phyloP scores from a whole-genome alignment of 2,329 filamentous ascomycete species.

The Stagonosporopsis tanaceti region DNA sequence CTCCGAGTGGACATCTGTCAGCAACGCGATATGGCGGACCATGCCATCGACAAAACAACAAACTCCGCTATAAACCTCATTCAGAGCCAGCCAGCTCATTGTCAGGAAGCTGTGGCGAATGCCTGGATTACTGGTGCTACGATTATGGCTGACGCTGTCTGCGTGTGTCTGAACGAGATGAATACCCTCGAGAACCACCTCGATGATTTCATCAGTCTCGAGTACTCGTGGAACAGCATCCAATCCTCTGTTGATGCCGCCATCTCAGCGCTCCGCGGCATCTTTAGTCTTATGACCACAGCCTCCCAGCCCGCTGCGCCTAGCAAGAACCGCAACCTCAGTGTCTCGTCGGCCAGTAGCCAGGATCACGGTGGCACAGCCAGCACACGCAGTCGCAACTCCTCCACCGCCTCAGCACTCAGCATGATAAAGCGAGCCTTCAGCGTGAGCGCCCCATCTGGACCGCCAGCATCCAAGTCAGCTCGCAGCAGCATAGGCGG shows the following conservation, averaged over 20 bases:
- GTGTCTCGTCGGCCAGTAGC: slow-evolving; percentile 38
- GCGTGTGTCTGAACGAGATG: slow-evolving; percentile 53
- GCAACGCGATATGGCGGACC: slow-evolving; percentile 56
- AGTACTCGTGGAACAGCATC: slow-evolving; percentile 55
- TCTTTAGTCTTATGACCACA: slow-evolving; percentile 55
- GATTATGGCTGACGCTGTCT: slow-evolving; percentile 56
- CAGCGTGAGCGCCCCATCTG: slow-evolving; percentile 28
- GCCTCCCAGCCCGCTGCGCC: slow-evolving; percentile 15
- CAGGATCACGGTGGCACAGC: slow-evolving; percentile 23
- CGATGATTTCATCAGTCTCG: slow-evolving; percentile 57
- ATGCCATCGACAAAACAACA: slow-evolving; percentile 57
- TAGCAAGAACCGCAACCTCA: slow-evolving; percentile 25
- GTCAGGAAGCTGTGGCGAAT: slow-evolving; percentile 54
- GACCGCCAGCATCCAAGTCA: slow-evolving; percentile 36
- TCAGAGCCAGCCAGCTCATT: slow-evolving; percentile 50
- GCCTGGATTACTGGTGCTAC: slow-evolving; percentile 56
- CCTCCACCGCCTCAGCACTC: slow-evolving; percentile 39
- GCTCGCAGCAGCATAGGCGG: slow-evolving; percentile 7
- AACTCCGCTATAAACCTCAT: slow-evolving; percentile 56
- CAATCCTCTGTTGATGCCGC: slow-evolving; percentile 53
- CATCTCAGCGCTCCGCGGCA: slow-evolving; percentile 54
- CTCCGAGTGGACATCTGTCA: slow-evolving; percentile 56
- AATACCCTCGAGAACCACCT: slow-evolving; percentile 51
- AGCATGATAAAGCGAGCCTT: slow-evolving; percentile 41
- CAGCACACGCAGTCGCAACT: slow-evolving; percentile 31